Evolutionary conservation across 106 monocot species (phyloP).

Genomic region (Narthecium ossifragum): DNA sequence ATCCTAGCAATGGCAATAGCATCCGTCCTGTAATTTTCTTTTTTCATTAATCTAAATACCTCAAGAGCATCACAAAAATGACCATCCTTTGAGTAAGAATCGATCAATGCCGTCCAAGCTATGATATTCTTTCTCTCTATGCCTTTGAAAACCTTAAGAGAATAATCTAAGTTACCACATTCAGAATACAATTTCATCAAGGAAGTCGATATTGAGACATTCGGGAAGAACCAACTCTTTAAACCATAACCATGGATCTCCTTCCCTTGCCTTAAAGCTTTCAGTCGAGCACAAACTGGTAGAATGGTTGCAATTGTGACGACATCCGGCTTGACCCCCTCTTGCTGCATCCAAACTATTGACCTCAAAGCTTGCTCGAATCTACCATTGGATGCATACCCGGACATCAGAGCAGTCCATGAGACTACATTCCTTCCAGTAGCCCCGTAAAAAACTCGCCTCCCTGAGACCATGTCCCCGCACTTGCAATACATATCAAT

Average conservation of each 20-base stretch:
- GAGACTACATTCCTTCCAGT: slow-evolving; percentile 53
- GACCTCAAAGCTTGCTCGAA: slow-evolving; percentile 71
- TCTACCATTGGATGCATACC: slow-evolving; percentile 74
- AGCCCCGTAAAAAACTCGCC: slow-evolving; percentile 70
- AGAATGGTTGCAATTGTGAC: slow-evolving; percentile 64
- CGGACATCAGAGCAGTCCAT: slow-evolving; percentile 92
- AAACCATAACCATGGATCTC: slow-evolving; percentile 67
- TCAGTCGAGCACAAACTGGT: slow-evolving; percentile 52
- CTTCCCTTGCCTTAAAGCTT: slow-evolving; percentile 63
- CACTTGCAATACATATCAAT: slow-evolving; percentile 95
- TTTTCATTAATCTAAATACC: slow-evolving; percentile 57
- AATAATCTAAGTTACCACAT: slow-evolving; percentile 44
- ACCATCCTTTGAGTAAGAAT: slow-evolving; percentile 60
- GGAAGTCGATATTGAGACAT: slow-evolving; percentile 64
- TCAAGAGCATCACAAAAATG: slow-evolving; percentile 30
- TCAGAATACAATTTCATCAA: slow-evolving; percentile 68
- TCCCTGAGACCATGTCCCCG: slow-evolving; percentile 64
- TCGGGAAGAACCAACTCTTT: slow-evolving; percentile 64
- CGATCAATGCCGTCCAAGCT: slow-evolving; percentile 84
- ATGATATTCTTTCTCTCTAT: slow-evolving; percentile 62
- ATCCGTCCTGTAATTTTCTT: slow-evolving; percentile 42
- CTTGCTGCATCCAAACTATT: slow-evolving; percentile 87
- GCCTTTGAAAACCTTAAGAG: slow-evolving; percentile 51
- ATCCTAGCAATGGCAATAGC: slow-evolving; percentile 47
- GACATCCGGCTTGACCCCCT: slow-evolving; percentile 72